Percentiles rank a stretch among this genome's conserved stretches.
Evolutionary conservation across 2,329 filamentous ascomycete species (phyloP).

Genomic region (Colletotrichum sp.): DNA sequence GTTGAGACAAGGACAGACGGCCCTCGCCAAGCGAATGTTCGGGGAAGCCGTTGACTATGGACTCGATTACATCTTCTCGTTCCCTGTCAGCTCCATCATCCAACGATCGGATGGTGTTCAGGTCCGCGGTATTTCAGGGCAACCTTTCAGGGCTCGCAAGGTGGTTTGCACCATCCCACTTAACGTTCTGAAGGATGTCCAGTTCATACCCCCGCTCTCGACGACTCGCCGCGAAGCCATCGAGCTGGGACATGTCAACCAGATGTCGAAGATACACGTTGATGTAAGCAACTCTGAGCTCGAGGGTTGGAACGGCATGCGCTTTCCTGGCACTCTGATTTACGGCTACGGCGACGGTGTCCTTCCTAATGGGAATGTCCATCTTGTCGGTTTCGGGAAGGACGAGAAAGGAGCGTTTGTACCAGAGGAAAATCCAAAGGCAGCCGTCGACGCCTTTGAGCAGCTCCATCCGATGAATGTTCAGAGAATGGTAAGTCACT

Average conservation of each 20-base stretch:
- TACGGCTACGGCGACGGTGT: slow-evolving; percentile 50
- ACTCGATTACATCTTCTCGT: slow-evolving; percentile 31
- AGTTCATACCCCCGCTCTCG: slow-evolving; percentile 25
- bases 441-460: slow-evolving; percentile 33
- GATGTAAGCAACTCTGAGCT: slow-evolving; percentile 21
- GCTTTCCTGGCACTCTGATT: slow-evolving; percentile 29
- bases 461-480: slow-evolving; percentile 35
- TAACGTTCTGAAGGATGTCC: slow-evolving; percentile 16
- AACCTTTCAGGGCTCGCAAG: slow-evolving; percentile 20
- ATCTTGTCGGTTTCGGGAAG: slow-evolving; percentile 51
- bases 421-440: slow-evolving; percentile 43
- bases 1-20: slow-evolving; percentile 32
- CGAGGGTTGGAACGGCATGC: neutral
- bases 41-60: slow-evolving; percentile 26
- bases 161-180: slow-evolving; percentile 32
- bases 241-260: slow-evolving; percentile 20
- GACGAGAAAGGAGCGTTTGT: slow-evolving; percentile 42
- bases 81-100: slow-evolving; percentile 24
- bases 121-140: neutral
- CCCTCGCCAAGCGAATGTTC: slow-evolving; percentile 30
- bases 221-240: slow-evolving; percentile 23
- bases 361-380: slow-evolving; percentile 49
- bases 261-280: slow-evolving; percentile 24
- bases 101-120: neutral
- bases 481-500: slow-evolving; percentile 24